Conservation (phyloP, 1,284 basidiomycete species). For the Fomitopsis palustris region DNA sequence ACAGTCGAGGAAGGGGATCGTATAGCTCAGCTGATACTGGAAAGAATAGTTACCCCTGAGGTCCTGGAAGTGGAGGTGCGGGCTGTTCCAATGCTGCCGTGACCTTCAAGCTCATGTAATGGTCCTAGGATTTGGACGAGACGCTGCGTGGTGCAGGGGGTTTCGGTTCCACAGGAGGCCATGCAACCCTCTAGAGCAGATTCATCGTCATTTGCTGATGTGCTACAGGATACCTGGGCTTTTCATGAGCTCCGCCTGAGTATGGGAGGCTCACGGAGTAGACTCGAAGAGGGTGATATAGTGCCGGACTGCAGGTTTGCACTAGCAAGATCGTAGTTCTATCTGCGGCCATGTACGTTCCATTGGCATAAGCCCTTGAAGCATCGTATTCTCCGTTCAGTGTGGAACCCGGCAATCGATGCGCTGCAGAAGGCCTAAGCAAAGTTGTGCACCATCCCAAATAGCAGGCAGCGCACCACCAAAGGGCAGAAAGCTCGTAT, state of each 20-base stretch:
- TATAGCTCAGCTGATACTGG: constrained; percentile 92
- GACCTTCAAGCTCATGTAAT: not conserved
- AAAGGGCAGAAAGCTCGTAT: not conserved
- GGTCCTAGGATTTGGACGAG: constrained; percentile 69
- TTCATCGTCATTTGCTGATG: not conserved
- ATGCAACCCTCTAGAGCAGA: constrained; percentile 38
- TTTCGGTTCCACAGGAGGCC: constrained; percentile 94
- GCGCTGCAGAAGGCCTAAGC: no score
- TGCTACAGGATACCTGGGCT: no score
- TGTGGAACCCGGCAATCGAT: no score
- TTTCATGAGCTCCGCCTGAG: no score
- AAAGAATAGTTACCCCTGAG: constrained; percentile 85
- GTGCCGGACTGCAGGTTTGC: no score
- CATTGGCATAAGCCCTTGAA: no score
- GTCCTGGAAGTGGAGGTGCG: constrained; percentile 83
- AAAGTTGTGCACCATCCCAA: not conserved
- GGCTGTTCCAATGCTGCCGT: constrained; percentile 2
- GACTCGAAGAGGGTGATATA: no score
- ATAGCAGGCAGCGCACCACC: not conserved
- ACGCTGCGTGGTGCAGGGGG: constrained; percentile 86
- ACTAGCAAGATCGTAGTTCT: no score
- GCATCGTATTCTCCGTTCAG: no score
- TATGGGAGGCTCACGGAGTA: no score
- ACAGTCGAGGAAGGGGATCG: constrained; percentile 89
- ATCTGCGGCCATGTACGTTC: no score